A percentile compares a stretch with the other conserved stretches of the same genome.
These are phyloP conservation scores for Cutaneotrichosporon curvatum DNA, from an alignment of 1,284 basidiomycete genomes.

Conservation along the genomic window DNA sequence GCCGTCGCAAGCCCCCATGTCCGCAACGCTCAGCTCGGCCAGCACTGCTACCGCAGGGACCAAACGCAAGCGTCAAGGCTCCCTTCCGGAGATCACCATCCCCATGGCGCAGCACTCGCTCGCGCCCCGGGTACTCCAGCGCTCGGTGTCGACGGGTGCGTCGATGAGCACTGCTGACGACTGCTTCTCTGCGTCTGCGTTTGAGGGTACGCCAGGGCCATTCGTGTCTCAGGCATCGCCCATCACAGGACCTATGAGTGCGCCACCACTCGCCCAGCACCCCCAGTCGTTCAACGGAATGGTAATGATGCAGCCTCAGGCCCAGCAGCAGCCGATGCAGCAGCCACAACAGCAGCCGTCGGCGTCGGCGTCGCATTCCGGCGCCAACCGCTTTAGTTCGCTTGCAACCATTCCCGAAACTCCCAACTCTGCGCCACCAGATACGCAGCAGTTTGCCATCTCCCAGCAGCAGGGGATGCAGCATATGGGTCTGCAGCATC, in stretches of 20 bases:
- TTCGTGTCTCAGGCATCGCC: conserved; percentile 8
- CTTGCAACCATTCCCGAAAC: conserved; percentile 20
- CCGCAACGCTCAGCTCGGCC: background rate
- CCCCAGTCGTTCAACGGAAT: conserved; percentile 7
- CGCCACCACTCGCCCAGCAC: conserved; percentile 9
- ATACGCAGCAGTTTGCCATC: conserved; percentile 5
- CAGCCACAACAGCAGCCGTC: background rate
- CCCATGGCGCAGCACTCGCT: conserved; percentile 2
- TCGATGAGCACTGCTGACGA: background rate
- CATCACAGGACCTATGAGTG: conserved; percentile 8
- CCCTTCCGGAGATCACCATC: conserved; percentile 13
- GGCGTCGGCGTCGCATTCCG: background rate
- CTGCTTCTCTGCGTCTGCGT: background rate
- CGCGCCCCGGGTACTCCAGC: conserved; percentile 9
- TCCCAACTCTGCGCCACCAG: conserved; percentile 8
- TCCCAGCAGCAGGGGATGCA: conserved; percentile 1
- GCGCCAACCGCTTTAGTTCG: conserved; percentile 1
- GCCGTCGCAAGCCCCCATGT: too few relatives aligned
- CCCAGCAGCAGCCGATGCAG: background rate
- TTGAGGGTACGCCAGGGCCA: background rate
- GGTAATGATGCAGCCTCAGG: background rate
- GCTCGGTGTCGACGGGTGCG: conserved; percentile 13
- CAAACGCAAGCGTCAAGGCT: conserved; percentile 16
- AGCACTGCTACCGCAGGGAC: background rate
- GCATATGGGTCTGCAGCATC: conserved; percentile 1